Percentiles rank a stretch among this genome's conserved stretches.
phyloP scores from a whole-genome alignment of 2,329 filamentous ascomycete species.

The Pestalotiopsis sp. region DNA sequence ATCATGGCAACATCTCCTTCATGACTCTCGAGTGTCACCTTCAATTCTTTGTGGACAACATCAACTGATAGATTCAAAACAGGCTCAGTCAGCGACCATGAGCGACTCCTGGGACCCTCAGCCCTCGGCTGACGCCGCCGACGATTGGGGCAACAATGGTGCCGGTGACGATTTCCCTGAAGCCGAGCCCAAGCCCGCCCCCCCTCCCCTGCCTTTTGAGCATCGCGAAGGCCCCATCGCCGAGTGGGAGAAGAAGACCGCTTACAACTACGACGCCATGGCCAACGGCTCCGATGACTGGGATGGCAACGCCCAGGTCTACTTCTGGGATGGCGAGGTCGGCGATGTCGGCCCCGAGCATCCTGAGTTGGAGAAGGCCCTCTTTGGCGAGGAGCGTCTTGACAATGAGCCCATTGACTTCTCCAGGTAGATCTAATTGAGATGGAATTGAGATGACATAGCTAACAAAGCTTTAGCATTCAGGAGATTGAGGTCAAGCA shows the following conservation, averaged over 20 bases:
- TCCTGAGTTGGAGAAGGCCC: slow-evolving; percentile 69
- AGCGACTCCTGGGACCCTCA: slow-evolving; percentile 10
- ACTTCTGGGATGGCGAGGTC: slow-evolving; percentile 83
- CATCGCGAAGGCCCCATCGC: slow-evolving; percentile 20
- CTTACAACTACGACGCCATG: slow-evolving; percentile 48
- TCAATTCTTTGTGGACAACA: neutral
- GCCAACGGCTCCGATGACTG: slow-evolving; percentile 36
- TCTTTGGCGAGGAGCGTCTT: slow-evolving; percentile 66
- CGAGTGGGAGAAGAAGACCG: slow-evolving; percentile 49
- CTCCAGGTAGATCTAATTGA: slow-evolving; percentile 51
- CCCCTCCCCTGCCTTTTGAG: slow-evolving; percentile 12
- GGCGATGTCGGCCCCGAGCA: slow-evolving; percentile 81
- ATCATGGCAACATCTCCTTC: neutral
- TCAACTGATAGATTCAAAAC: neutral
- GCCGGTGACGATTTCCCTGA: slow-evolving; percentile 24
- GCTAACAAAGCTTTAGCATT: slow-evolving; percentile 45
- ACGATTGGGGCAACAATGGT: slow-evolving; percentile 13
- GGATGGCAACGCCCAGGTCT: slow-evolving; percentile 64
- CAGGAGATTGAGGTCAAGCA: slow-evolving; percentile 57
- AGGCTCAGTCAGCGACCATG: slow-evolving; percentile 1
- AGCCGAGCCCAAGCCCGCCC: slow-evolving; percentile 13
- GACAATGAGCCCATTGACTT: slow-evolving; percentile 62
- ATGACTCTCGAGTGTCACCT: neutral
- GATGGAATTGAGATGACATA: neutral
- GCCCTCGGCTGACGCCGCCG: slow-evolving; percentile 1